Conservation (phyloP, 192 early-diverging fungal species). For the Backusella morwellensis region DNA sequence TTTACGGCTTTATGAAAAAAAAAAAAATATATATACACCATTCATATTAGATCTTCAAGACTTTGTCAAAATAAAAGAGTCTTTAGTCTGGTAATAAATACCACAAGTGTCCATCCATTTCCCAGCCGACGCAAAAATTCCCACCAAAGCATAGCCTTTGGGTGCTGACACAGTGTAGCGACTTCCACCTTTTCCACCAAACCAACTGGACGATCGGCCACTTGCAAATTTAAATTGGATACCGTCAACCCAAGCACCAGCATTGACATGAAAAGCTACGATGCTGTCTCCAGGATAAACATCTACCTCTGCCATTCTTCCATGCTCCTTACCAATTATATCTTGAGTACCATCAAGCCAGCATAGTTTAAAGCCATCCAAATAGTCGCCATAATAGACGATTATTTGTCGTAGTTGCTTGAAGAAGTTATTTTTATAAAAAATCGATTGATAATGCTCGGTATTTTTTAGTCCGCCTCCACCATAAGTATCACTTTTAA, state of each 20-base stretch:
- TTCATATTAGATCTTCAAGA: not conserved
- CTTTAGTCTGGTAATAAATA: constrained; percentile 39
- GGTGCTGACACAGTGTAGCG: constrained; percentile 47
- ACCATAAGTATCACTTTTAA: constrained; percentile 22
- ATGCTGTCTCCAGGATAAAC: constrained; percentile 51
- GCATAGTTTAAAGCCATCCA: constrained; percentile 51
- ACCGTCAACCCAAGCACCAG: constrained; percentile 64
- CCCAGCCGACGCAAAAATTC: constrained; percentile 52
- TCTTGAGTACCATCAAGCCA: constrained; percentile 43
- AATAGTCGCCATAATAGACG: constrained; percentile 43
- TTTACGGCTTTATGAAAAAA: no score
- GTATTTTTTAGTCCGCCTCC: not conserved
- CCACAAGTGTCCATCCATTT: constrained; percentile 54
- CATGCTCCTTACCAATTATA: constrained; percentile 43
- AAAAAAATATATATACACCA: no score
- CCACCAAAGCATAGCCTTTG: constrained; percentile 48
- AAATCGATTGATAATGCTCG: not conserved
- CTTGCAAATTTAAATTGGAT: constrained; percentile 50
- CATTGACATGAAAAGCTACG: constrained; percentile 42
- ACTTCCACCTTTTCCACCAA: constrained; percentile 51
- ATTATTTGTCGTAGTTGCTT: constrained; percentile 15
- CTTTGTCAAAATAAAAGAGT: not conserved
- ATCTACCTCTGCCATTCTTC: constrained; percentile 28
- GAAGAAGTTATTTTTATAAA: constrained; percentile 12
- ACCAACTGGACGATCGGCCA: constrained; percentile 55